Evolutionary conservation across 345 rosid species (phyloP), one percentile per base, ranked within the genome.

Genomic region (Eucalyptus victrix): DNA sequence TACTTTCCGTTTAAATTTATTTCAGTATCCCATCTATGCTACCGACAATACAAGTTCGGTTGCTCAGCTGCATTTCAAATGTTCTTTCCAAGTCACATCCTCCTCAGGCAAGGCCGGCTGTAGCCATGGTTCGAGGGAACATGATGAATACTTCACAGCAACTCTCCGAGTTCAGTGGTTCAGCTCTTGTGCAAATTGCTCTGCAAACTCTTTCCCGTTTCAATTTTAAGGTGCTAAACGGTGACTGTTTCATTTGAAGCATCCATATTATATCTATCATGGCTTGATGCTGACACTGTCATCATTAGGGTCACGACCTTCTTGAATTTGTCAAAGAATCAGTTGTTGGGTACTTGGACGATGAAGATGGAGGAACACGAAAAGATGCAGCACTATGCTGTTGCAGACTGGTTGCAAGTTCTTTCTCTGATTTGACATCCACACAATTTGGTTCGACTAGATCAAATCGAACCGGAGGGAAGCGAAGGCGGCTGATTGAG

Each of bases 321-420:
- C 99, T 98, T 83, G 98, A 96, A 94, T 98, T 97, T 95, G 97
- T 96, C 15, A 96, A 96, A 93, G 98, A 96, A 92, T 95, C 97
- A 4, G 97, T 98, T 90, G 96, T 98, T 89, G 87, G 91, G 87
- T 98, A 97, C 94, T 92, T 97, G 92, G 99, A 96, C 90, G 98
- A 98, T 90, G 98, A 95, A 93, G 99, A 65, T 65, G 96, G 96
- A 89, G 92, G 91, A 87, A 95, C 98, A 51, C 91, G 98, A 87
- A 96, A 97, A 93, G 98, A 97, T 94, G 98, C 98, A 47, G 98
- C 99, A 80, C 90, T 97, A 88, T 97, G 98, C 91, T 97, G 99
- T 88, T 97, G 99, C 93, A 95, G 94, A 88, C 91, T 97, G 90
- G 95, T 96, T 91, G 97, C 97, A 91, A 96, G 94, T 95, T 96